Evolutionary conservation across 2,329 filamentous ascomycete species (phyloP).

Genomic region (Arthrobotrys pseudoclavata): DNA sequence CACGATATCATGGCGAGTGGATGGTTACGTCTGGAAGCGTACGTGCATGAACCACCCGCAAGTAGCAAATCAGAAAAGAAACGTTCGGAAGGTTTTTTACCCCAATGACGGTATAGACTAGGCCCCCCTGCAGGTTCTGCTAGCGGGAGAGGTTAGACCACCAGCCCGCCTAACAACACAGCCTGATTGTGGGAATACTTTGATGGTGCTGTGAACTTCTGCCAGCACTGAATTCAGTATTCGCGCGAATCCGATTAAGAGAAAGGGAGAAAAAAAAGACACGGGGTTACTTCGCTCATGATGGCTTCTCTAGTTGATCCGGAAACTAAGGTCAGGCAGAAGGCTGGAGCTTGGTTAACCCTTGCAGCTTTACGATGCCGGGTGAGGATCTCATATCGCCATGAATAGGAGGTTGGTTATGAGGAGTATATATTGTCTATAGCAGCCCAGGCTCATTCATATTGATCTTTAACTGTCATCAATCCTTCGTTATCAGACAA

Average conservation of each 20-base stretch:
- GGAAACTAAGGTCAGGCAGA: slow-evolving; percentile 26
- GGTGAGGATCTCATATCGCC: background rate
- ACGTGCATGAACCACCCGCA: slow-evolving; percentile 39
- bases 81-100: slow-evolving; percentile 12
- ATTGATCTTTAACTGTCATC: slow-evolving; percentile 12
- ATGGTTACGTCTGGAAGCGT: slow-evolving; percentile 45
- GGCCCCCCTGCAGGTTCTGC: slow-evolving; percentile 41
- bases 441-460: slow-evolving; percentile 11
- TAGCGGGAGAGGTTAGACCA: slow-evolving; percentile 43
- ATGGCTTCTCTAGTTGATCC: slow-evolving; percentile 39
- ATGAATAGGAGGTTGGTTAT: slow-evolving; percentile 7
- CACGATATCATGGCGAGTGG: slow-evolving; percentile 53
- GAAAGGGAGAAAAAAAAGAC: slow-evolving; percentile 8
- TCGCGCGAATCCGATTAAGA: slow-evolving; percentile 16
- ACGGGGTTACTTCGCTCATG: slow-evolving; percentile 18
- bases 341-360: slow-evolving; percentile 30
- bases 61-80: slow-evolving; percentile 46
- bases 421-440: slow-evolving; percentile 38
- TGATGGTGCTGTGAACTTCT: background rate
- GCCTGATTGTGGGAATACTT: slow-evolving; percentile 39
- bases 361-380: slow-evolving; percentile 13
- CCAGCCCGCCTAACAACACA: slow-evolving; percentile 38
- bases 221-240: slow-evolving; percentile 17
- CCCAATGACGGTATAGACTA: slow-evolving; percentile 33
- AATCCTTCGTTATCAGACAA: slow-evolving; percentile 46